A percentile compares a stretch with the other conserved stretches of the same genome.
Evolutionary conservation across 495 filamentous ascomycete species (phyloP).

Genomic region (Podospora comata): DNA sequence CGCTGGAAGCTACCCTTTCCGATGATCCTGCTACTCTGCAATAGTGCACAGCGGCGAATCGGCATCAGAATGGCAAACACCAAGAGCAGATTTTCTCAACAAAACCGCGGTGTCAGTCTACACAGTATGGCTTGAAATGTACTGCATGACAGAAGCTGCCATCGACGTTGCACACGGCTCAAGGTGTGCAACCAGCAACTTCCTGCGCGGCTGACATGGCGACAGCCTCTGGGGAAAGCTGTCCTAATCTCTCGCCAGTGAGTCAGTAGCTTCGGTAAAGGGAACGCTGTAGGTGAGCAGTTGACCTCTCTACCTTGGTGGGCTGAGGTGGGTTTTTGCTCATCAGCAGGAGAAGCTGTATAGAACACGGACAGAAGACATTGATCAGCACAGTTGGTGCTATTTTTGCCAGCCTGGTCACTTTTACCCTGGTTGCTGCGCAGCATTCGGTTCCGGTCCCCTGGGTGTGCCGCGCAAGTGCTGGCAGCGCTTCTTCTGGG

Average conservation of each 20-base stretch:
- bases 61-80: not conserved
- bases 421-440: not conserved
- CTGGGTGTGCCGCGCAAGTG: constrained; percentile 16
- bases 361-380: constrained; percentile 5
- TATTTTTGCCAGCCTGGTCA: constrained; percentile 14
- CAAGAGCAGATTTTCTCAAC: not conserved
- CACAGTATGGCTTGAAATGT: not conserved
- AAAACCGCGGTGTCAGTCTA: not conserved
- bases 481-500: constrained; percentile 8
- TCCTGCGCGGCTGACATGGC: not conserved
- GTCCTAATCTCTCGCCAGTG: constrained; percentile 8
- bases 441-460: constrained; percentile 20
- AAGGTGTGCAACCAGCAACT: not conserved
- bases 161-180: not conserved
- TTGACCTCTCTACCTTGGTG: constrained; percentile 4
- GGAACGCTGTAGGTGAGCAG: not conserved
- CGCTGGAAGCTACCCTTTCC: constrained; percentile 1
- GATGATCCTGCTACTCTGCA: not conserved
- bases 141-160: not conserved
- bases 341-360: not conserved
- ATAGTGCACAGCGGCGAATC: not conserved
- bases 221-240: not conserved
- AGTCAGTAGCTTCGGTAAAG: not conserved
- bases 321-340: constrained; percentile 3
- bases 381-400: constrained; percentile 4